Base-by-base conservation (phyloP, 164 flowering plant species). In the Magnolia officinalis region DNA sequence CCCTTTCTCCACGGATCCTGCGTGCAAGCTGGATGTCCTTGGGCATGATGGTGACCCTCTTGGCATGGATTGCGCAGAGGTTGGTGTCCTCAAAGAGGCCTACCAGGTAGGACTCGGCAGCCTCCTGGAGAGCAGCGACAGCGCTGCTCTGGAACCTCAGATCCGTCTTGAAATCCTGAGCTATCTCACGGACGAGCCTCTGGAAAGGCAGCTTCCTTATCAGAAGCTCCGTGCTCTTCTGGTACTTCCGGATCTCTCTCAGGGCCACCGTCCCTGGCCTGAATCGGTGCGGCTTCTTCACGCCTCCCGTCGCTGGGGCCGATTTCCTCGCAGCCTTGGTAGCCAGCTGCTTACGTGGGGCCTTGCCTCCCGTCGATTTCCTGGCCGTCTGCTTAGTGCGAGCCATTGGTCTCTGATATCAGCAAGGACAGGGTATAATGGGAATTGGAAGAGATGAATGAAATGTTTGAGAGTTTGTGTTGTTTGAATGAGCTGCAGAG, bases 31-130 rank as follows among this genome's bases (percentile, higher is more conserved):
- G 78, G 45, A 76, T 76, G 21, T 76, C 78, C 69, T 76, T 76
- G 20, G 78, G 78, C 78, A 76, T 76, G 18, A 76, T 76, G 31
- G 78, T 76, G 58, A 76, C 78, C 74, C 78, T 70, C 78, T 76
- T 76, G 14, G 78, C 78, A 61, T 76, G 78, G 69, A 76, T 76
- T 4, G 78, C 78, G 6, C 78, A 76, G 49, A 76, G 74, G 45
- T 76, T 76, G 58, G 78, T 76, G 52, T 76, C 78, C 74, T 76
- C 78, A n/a, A 76, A 76, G 37, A 76, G 78, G 5, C 78, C 78
- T 8, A 76, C 78, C 29, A 76, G 23, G 23, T 76, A 76, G 0
- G 78, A 74, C 69, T 76, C 78, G n/a, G 78, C 78, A 1, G 78
- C 78, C 78, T 76, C 78, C 69, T 76, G 78, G 2, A 76, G 59